Conservation (phyloP, 352 stramenopile genomes). For the Phytophthora capsici region DNA sequence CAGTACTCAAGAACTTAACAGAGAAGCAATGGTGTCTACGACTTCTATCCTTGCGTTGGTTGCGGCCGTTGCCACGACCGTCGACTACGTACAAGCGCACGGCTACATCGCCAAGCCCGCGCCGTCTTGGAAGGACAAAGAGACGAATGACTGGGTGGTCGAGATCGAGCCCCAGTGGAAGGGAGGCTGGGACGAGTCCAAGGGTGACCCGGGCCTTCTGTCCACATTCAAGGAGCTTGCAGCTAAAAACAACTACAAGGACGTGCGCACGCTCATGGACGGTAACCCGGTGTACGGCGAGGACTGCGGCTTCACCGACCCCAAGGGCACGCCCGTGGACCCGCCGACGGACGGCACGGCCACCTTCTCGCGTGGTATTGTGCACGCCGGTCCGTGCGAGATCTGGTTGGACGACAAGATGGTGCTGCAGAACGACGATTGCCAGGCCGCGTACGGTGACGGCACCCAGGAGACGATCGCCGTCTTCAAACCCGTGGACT, state of each 20-base stretch:
- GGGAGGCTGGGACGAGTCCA: constrained; percentile 28
- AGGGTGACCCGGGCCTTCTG: constrained; percentile 26
- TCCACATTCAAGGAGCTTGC: constrained; percentile 34
- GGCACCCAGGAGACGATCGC: constrained; percentile 29
- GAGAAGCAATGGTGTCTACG: constrained; percentile 21
- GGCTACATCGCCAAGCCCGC: constrained; percentile 21
- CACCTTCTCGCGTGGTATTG: constrained; percentile 41
- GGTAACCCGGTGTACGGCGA: constrained; percentile 29
- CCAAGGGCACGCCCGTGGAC: constrained; percentile 22
- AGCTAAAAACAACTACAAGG: constrained; percentile 21
- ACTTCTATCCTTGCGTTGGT: constrained; percentile 27
- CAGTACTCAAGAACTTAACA: background rate
- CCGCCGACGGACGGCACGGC: constrained; percentile 29
- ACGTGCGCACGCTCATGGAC: constrained; percentile 35
- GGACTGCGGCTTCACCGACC: constrained; percentile 40
- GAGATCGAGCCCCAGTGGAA: constrained; percentile 41
- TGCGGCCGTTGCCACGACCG: constrained; percentile 17
- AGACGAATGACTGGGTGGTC: constrained; percentile 39
- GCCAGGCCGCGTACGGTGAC: constrained; percentile 32
- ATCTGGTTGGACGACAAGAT: constrained; percentile 40
- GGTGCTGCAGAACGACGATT: constrained; percentile 41
- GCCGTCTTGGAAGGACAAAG: constrained; percentile 26
- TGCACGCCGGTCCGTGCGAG: constrained; percentile 34
- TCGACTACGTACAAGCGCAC: constrained; percentile 29
- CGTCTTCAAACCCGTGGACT: constrained; percentile 41